Conservation (phyloP, 257 asterid species). For the Scutellaria barbata region DNA sequence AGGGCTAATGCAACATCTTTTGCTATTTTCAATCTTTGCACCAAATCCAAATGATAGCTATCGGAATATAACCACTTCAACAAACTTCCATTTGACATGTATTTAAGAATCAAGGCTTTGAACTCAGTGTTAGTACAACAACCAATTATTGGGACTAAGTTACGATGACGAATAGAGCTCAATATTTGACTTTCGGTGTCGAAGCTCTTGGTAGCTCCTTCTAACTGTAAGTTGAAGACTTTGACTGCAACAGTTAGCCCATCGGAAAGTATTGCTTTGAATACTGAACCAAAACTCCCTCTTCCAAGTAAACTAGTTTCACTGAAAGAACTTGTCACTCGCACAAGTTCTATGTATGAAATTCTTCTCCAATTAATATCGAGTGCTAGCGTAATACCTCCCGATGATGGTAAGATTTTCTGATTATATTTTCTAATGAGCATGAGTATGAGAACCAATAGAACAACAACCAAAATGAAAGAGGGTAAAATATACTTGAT, state of each 20-base stretch:
- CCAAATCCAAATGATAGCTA: background rate
- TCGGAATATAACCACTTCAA: conserved; percentile 12
- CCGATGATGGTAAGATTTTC: background rate
- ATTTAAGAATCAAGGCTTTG: conserved; percentile 13
- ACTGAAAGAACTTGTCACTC: background rate
- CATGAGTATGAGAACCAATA: background rate
- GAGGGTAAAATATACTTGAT: background rate
- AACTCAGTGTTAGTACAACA: conserved; percentile 16
- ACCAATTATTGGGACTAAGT: background rate
- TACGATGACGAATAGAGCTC: background rate
- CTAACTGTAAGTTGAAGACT: conserved; percentile 10
- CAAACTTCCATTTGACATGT: conserved; percentile 24
- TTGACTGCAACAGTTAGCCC: background rate
- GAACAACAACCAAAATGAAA: background rate
- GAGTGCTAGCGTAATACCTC: no score
- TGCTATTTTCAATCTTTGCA: background rate
- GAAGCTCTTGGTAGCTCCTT: background rate
- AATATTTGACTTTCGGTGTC: background rate
- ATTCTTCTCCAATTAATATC: background rate
- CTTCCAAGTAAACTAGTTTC: conserved; percentile 13
- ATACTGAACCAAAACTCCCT: conserved; percentile 25
- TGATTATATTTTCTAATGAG: background rate
- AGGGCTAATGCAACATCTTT: background rate
- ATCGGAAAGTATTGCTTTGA: background rate
- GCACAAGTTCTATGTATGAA: background rate